phyloP scores from a whole-genome alignment of 2,329 filamentous ascomycete genomes.

The Camptophora hylomeconis region DNA sequence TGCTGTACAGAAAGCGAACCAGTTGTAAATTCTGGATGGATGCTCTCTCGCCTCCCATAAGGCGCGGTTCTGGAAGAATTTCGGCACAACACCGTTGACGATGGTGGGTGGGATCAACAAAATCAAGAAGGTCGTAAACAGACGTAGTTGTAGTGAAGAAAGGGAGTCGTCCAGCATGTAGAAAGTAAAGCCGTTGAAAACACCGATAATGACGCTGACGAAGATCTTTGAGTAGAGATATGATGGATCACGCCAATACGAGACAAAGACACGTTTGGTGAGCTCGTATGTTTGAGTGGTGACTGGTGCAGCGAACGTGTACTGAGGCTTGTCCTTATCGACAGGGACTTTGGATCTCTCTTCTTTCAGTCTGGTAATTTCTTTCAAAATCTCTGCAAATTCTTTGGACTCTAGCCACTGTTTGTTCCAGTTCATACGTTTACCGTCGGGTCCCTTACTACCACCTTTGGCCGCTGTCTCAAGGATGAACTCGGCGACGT shows the following conservation, averaged over 20 bases:
- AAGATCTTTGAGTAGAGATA: slow-evolving; percentile 71
- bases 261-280: slow-evolving; percentile 55
- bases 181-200: slow-evolving; percentile 73
- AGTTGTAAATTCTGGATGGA: slow-evolving; percentile 63
- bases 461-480: slow-evolving; percentile 49
- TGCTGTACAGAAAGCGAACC: slow-evolving; percentile 62
- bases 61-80: slow-evolving; percentile 60
- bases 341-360: slow-evolving; percentile 35
- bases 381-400: slow-evolving; percentile 43
- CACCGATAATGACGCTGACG: slow-evolving; percentile 54
- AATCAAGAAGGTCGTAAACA: slow-evolving; percentile 60
- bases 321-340: slow-evolving; percentile 11
- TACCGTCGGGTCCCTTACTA: slow-evolving; percentile 38
- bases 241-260: slow-evolving; percentile 64
- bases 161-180: slow-evolving; percentile 53
- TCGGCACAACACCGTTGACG: slow-evolving; percentile 62
- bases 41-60: slow-evolving; percentile 64
- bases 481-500: slow-evolving; percentile 54
- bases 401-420: slow-evolving; percentile 58
- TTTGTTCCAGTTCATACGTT: slow-evolving; percentile 56
- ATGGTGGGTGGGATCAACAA: slow-evolving; percentile 56
- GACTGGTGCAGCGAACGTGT: slow-evolving; percentile 55
- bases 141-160: slow-evolving; percentile 60
- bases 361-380: slow-evolving; percentile 52
- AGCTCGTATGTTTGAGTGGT: slow-evolving; percentile 51